phyloP scores from a whole-genome alignment of 1,139 yeast species.

The Taiozyma sp. region DNA sequence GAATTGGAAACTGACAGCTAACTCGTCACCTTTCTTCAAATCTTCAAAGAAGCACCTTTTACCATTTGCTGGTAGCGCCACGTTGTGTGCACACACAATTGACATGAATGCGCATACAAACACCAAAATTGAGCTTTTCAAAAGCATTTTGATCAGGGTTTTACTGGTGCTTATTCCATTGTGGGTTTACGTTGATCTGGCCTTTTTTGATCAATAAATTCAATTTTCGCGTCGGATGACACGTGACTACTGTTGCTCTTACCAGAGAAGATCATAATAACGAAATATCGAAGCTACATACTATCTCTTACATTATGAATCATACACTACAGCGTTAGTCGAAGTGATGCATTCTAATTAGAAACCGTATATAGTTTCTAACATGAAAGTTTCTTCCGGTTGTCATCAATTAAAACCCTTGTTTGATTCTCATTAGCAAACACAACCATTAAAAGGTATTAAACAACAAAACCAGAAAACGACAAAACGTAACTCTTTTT shows the following conservation, averaged over 20 bases:
- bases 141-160: not conserved
- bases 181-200: not conserved
- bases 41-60: conserved; percentile 86
- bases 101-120: conserved; percentile 3
- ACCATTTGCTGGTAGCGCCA: conserved; percentile 78
- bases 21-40: conserved; percentile 77
- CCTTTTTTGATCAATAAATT: not conserved
- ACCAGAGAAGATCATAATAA: not conserved
- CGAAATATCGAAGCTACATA: too few species aligned
- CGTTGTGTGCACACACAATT: conserved; percentile 62
- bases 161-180: not conserved
- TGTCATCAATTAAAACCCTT: not conserved
- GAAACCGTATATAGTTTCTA: not conserved
- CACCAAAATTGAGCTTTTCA: not conserved
- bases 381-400: not conserved
- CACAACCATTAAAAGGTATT: not conserved
- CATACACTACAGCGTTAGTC: not conserved
- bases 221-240: not conserved
- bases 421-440: conserved; percentile 1
- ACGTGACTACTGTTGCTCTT: not conserved
- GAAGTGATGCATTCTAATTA: conserved; percentile 6
- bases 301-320: too few species aligned
- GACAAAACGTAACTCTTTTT: not conserved
- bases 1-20: conserved; percentile 88
- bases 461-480: not conserved